Base-by-base conservation (phyloP, 768 basidiomycete species). In the Mycena vitilis region DNA sequence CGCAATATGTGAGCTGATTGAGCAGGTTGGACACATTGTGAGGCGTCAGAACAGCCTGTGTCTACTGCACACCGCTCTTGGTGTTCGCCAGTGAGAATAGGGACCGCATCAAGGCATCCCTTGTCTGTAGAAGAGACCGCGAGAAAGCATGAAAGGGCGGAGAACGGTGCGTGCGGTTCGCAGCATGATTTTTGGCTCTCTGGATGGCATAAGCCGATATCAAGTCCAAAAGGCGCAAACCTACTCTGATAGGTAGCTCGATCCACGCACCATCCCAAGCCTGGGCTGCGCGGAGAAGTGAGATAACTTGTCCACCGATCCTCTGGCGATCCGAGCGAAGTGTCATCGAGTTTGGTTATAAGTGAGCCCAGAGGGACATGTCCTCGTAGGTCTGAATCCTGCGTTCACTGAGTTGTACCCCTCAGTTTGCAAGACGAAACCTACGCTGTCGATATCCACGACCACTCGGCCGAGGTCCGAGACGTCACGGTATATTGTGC, bases 321-420 rank as follows among this genome's bases (percentile, higher is more conserved):
- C 25, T 77, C 67, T 20, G 71, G 40, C 58, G 75, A 68, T 45
- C 70, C 81, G 42, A 95, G 79, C 0, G 79, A 55, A 1, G 79
- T 77, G 76, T 95, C 95, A 68, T 95, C 92, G 23, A 95, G 73
- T 52, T 82, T 78, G 5, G 87, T 89, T 56, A 96, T 82, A 6
- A 95, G 72, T 4, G 87, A 81, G 8, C 91, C 91, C 13, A 82
- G 72, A 1, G 81, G 79, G 18, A 95, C 78, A 74, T 92, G 84
- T 0, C 75, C 76, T n/a, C 79, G 76, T 48, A 96, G 77, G 15
- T 90, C 86, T 0, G 94, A 95, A 52, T 80, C 81, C 90, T 94
- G 59, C 18, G 40, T 60, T 60, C 62, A 38, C 38, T 40, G 47
- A 25, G 47, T 49, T n/a, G 34, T 20, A 30, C 12, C 54, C 16